Evolutionary conservation across 2,329 filamentous ascomycete genomes (phyloP).

Genomic region (Cercospora sp.): DNA sequence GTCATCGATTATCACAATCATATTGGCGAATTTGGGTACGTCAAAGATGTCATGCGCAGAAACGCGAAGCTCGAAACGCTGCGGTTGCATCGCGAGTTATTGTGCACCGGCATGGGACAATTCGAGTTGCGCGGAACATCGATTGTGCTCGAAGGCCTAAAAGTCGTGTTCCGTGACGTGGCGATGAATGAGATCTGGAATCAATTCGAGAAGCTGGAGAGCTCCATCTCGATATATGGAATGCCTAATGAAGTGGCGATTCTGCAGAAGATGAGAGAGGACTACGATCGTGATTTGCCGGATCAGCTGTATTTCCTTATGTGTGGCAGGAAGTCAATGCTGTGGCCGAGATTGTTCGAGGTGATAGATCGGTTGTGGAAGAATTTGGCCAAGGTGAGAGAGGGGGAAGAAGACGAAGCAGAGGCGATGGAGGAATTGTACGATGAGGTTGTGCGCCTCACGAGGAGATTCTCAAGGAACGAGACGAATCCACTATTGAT

Average conservation of each 20-base stretch:
- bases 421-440: constrained; percentile 14
- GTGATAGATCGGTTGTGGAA: constrained; percentile 15
- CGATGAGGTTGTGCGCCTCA: constrained; percentile 6
- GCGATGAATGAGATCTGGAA: not conserved
- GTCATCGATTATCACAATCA: constrained; percentile 23
- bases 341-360: constrained; percentile 17
- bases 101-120: constrained; percentile 15
- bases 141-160: not conserved
- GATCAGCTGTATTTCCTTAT: constrained; percentile 22
- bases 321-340: constrained; percentile 15
- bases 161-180: not conserved
- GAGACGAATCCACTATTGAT: constrained; percentile 17
- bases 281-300: constrained; percentile 19
- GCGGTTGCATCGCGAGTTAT: constrained; percentile 12
- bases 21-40: constrained; percentile 22
- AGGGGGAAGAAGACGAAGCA: constrained; percentile 3
- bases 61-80: constrained; percentile 17
- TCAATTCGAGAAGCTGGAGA: not conserved
- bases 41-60: constrained; percentile 19
- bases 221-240: constrained; percentile 2
- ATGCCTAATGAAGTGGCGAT: constrained; percentile 5
- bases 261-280: constrained; percentile 16
- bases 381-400: constrained; percentile 10
- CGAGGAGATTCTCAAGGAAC: constrained; percentile 8
- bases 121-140: constrained; percentile 15